phyloP scores from a whole-genome alignment of 1,284 basidiomycete genomes.

The Lentinula novae-zelandiae region DNA sequence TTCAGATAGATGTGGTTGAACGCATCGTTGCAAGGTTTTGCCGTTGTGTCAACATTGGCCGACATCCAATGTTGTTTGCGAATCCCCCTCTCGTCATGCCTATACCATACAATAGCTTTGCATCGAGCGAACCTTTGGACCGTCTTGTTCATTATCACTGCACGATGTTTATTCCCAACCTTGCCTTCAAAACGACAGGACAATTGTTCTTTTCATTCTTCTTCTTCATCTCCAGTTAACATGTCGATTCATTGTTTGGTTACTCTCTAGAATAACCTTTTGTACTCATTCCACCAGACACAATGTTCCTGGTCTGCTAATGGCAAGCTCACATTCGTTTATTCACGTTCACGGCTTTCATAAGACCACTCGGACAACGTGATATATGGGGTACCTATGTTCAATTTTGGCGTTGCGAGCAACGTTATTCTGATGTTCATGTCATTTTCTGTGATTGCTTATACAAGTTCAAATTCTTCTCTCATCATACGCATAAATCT shows the following conservation, averaged over 20 bases:
- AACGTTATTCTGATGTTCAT: too few relatives aligned
- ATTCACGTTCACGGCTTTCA: background rate
- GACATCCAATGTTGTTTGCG: background rate
- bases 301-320: background rate
- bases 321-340: constrained; percentile 13
- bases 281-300: background rate
- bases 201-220: background rate
- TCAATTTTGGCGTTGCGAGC: too few relatives aligned
- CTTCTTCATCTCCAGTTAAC: background rate
- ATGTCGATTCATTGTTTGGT: background rate
- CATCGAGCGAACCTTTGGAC: constrained; percentile 10
- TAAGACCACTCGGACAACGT: too few relatives aligned
- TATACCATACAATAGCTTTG: background rate
- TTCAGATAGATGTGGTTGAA: background rate
- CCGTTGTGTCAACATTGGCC: background rate
- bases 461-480: too few relatives aligned
- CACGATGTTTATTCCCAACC: background rate
- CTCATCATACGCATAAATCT: too few relatives aligned
- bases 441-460: too few relatives aligned
- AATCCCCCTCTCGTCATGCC: background rate
- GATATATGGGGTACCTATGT: too few relatives aligned
- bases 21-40: background rate
- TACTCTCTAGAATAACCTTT: background rate
- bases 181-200: background rate
- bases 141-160: background rate